Evolutionary conservation across 1,284 basidiomycete genomes (phyloP), one percentile per base, ranked within the genome.

Genomic region (Marasmius sp.): DNA sequence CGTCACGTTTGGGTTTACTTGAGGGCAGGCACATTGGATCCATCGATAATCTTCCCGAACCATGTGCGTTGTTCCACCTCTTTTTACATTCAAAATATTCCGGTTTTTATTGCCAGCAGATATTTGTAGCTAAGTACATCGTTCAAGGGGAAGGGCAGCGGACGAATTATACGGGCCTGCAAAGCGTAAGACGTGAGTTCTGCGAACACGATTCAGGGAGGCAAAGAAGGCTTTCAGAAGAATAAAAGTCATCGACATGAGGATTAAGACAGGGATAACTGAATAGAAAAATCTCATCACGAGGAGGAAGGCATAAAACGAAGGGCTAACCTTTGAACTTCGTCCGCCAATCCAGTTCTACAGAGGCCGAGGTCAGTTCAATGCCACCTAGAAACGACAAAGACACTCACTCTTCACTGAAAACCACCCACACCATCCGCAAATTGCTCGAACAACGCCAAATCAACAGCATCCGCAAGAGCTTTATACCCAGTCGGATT

Each of bases 401-500:
- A 27, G 27, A 27, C 27, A 27, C 27, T 27, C 5, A 27, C 27
- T 6, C 14, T 20, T n/a, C 34, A 59, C 36, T 59, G 47, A 39
- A 59, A 60, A n/a, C 50, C 39, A 16, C 1, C 18, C n/a, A 63
- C 59, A 1, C 59, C 62, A 37, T 12, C 39, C 38, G 56, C 50
- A 61, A 64, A 64, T 47, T 58, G 45, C 36, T 58, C 66, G 60
- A 82, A 82, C 38, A 81, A 65, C 11, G 69, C 66, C 61, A 81
- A 61, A 12, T 77, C 75, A 69, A 79, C 79, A 58, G 70, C 73
- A 38, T 77, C 70, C 33, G 81, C 81, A 60, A 83, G 73, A 1
- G 72, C 73, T 55, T 73, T 69, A 65, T 82, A 82, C 0, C 80
- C 82, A 27, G 76, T 77, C 0, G 75, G 76, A 66, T 79, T 82